A percentile compares a stretch with the other conserved stretches of the same genome.
Evolutionary conservation across 306 rosid species (phyloP).

Genomic region (Begonia fuchsioides): DNA sequence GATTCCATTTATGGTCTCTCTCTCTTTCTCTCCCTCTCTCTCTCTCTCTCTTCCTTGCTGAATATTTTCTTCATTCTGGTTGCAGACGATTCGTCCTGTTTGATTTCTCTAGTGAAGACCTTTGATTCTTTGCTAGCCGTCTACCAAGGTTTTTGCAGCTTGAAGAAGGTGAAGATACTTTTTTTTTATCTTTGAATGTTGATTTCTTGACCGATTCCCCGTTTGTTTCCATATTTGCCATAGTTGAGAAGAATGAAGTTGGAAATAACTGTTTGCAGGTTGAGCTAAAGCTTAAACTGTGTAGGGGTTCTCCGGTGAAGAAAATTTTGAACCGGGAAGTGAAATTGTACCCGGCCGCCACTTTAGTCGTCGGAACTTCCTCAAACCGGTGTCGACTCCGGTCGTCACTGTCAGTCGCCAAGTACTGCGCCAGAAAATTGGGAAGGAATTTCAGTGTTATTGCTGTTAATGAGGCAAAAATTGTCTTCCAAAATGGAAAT

Average conservation of each 20-base stretch:
- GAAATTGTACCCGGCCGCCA: slow-evolving; percentile 29
- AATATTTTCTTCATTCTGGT: slow-evolving; percentile 3
- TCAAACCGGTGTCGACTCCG: slow-evolving; percentile 49
- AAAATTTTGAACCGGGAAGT: slow-evolving; percentile 51
- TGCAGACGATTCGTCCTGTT: slow-evolving; percentile 46
- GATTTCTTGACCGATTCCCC: too few relatives aligned
- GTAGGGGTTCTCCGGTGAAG: slow-evolving; percentile 44
- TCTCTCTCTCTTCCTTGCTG: slow-evolving; percentile 1
- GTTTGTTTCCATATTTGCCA: neutral
- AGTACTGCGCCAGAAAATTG: slow-evolving; percentile 70
- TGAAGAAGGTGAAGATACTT: slow-evolving; percentile 47
- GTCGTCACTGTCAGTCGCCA: slow-evolving; percentile 50
- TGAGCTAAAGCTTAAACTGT: slow-evolving; percentile 61
- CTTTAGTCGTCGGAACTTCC: slow-evolving; percentile 61
- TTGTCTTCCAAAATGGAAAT: slow-evolving; percentile 41
- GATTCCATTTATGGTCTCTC: slow-evolving; percentile 30
- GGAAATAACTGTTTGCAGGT: slow-evolving; percentile 27
- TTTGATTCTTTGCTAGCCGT: slow-evolving; percentile 75
- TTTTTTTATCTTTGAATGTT: too few relatives aligned
- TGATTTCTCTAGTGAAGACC: slow-evolving; percentile 59
- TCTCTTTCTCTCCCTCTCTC: slow-evolving; percentile 1
- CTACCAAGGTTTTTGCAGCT: slow-evolving; percentile 79
- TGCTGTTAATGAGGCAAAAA: slow-evolving; percentile 66
- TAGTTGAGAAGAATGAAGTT: neutral
- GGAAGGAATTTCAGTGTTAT: slow-evolving; percentile 37